These are phyloP conservation scores for Herpetomonas samuelpessoai DNA, from an alignment of 208 protist species.

Conservation along the genomic window DNA sequence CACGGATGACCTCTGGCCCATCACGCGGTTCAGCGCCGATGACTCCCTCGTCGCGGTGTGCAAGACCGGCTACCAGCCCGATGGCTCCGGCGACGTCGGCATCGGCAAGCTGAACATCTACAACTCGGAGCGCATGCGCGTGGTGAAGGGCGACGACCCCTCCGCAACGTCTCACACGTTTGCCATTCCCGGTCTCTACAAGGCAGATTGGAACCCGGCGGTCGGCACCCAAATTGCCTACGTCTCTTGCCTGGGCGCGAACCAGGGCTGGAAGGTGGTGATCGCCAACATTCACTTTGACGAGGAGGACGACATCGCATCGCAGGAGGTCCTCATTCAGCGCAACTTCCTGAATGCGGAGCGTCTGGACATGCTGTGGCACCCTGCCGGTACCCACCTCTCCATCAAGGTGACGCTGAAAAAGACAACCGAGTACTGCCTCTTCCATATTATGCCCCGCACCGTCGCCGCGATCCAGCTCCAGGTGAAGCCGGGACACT, in stretches of 20 bases:
- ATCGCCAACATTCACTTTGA: slow-evolving; percentile 73
- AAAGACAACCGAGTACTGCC: slow-evolving; percentile 70
- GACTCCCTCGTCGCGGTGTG: slow-evolving; percentile 82
- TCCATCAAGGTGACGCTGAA: slow-evolving; percentile 70
- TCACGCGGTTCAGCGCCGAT: slow-evolving; percentile 84
- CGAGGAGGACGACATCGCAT: slow-evolving; percentile 64
- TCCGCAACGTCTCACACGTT: slow-evolving; percentile 53
- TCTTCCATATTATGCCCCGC: slow-evolving; percentile 68
- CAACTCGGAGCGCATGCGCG: slow-evolving; percentile 66
- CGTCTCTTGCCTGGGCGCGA: slow-evolving; percentile 41
- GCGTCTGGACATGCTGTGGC: slow-evolving; percentile 84
- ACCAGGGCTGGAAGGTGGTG: slow-evolving; percentile 75
- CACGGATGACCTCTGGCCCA: slow-evolving; percentile 77
- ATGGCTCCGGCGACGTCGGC: slow-evolving; percentile 22
- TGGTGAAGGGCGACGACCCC: slow-evolving; percentile 45
- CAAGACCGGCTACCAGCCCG: slow-evolving; percentile 53
- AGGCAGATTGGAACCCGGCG: slow-evolving; percentile 85
- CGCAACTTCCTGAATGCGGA: slow-evolving; percentile 81
- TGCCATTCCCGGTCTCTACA: slow-evolving; percentile 64
- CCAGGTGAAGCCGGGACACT: slow-evolving; percentile 65
- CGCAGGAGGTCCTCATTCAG: slow-evolving; percentile 65
- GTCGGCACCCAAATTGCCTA: slow-evolving; percentile 78
- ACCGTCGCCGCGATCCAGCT: slow-evolving; percentile 63
- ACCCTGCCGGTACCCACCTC: slow-evolving; percentile 81
- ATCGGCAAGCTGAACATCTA: slow-evolving; percentile 78